Percentiles rank a stretch among this genome's conserved stretches.
phyloP scores from a whole-genome alignment of 1,284 basidiomycete genomes.

The Polyporus tsugae region DNA sequence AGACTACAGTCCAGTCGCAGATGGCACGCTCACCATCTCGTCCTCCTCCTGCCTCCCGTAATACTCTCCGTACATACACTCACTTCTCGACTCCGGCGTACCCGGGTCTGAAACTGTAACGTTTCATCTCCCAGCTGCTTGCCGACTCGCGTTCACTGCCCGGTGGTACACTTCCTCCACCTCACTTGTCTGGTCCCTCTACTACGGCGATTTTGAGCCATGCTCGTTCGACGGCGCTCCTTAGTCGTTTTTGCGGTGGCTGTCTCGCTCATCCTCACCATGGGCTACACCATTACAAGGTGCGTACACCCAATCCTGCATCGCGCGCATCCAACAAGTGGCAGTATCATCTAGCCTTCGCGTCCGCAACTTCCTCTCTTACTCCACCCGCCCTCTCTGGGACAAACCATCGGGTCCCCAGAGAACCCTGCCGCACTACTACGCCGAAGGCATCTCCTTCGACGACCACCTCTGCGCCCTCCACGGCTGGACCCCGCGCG shows the following conservation, averaged over 20 bases:
- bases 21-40: background rate
- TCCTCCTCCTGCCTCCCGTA: background rate
- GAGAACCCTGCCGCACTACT: constrained; percentile 60
- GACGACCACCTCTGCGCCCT: constrained; percentile 56
- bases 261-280: constrained; percentile 21
- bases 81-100: background rate
- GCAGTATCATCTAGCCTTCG: constrained; percentile 37
- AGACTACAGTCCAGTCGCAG: background rate
- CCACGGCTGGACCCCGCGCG: constrained; percentile 61
- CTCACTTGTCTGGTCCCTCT: background rate
- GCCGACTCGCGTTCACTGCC: background rate
- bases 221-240: constrained; percentile 32
- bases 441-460: constrained; percentile 59
- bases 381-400: constrained; percentile 72
- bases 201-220: background rate
- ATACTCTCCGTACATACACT: background rate
- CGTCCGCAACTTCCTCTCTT: constrained; percentile 58
- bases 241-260: constrained; percentile 19
- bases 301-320: constrained; percentile 11
- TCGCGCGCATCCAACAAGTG: background rate
- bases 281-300: constrained; percentile 26
- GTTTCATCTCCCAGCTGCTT: background rate
- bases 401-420: constrained; percentile 60
- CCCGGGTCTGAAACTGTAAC: background rate
- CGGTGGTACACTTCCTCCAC: background rate